These are phyloP conservation scores for Aureobasidium lini DNA, from an alignment of 2,329 filamentous ascomycete species.

Conservation along the genomic window DNA sequence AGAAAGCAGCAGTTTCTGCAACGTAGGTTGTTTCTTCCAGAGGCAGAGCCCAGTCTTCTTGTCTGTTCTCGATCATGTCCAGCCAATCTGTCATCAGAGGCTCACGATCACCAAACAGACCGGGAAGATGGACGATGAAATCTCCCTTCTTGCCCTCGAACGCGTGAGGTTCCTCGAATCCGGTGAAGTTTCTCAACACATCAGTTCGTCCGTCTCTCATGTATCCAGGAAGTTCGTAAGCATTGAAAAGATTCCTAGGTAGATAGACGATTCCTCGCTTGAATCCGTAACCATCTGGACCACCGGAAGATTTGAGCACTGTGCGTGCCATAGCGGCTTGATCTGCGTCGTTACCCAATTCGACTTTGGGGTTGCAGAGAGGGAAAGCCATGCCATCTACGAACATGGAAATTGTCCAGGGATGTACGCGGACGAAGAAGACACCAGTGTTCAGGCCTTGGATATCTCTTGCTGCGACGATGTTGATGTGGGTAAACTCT, in stretches of 20 bases:
- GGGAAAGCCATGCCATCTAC: constrained; percentile 18
- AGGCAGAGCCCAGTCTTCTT: constrained; percentile 6
- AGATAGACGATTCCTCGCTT: constrained; percentile 1
- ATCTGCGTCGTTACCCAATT: constrained; percentile 16
- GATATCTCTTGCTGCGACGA: constrained; percentile 19
- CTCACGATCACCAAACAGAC: constrained; percentile 16
- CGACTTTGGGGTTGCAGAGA: constrained; percentile 15
- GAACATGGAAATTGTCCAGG: constrained; percentile 19
- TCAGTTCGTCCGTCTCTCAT: not conserved
- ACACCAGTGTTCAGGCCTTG: constrained; percentile 19
- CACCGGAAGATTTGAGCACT: not conserved
- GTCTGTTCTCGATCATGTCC: constrained; percentile 3
- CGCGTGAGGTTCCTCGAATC: not conserved
- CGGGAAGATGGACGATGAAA: constrained; percentile 18
- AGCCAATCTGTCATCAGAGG: constrained; percentile 16
- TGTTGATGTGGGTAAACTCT: constrained; percentile 19
- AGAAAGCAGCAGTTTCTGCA: constrained; percentile 16
- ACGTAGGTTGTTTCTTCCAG: constrained; percentile 15
- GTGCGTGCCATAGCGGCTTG: constrained; percentile 15
- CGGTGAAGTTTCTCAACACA: constrained; percentile 25
- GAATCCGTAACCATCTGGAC: not conserved
- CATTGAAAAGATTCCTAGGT: constrained; percentile 13
- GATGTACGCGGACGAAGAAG: constrained; percentile 23
- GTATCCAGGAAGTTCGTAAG: constrained; percentile 4
- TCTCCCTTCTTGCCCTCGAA: constrained; percentile 13